A percentile compares a stretch with the other conserved stretches of the same genome.
Evolutionary conservation across 164 flowering plant species (phyloP).

Genomic region (Nymphaea thermarum): DNA sequence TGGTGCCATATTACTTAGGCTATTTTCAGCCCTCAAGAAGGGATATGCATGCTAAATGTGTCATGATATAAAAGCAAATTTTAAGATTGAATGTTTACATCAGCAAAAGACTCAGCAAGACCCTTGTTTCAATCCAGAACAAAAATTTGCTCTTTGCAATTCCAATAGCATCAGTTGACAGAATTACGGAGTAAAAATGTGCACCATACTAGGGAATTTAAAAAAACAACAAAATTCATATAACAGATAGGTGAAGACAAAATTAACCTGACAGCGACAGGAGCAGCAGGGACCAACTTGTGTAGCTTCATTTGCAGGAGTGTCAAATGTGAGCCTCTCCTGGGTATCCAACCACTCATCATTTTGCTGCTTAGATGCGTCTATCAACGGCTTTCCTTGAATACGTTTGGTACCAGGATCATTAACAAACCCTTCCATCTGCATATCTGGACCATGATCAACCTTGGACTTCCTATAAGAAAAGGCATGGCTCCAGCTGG

Average conservation of each 20-base stretch:
- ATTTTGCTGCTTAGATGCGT: conserved; percentile 15
- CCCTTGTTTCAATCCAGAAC: too few species aligned
- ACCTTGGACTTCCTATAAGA: conserved; percentile 50
- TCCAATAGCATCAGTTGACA: too few species aligned
- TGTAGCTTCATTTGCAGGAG: conserved; percentile 53
- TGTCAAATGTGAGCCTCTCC: conserved; percentile 58
- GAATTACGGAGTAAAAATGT: too few species aligned
- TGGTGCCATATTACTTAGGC: too few species aligned
- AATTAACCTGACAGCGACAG: conserved; percentile 85
- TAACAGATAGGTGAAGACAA: neutral
- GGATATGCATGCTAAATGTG: too few species aligned
- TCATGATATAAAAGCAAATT: too few species aligned
- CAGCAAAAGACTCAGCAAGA: too few species aligned
- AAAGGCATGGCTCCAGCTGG: conserved; percentile 21
- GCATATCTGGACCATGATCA: conserved; percentile 39
- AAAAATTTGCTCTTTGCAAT: too few species aligned
- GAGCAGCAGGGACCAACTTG: conserved; percentile 85
- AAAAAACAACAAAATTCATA: too few species aligned
- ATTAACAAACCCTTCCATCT: conserved; percentile 65
- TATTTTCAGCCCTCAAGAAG: too few species aligned
- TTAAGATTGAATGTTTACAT: too few species aligned
- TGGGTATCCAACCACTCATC: conserved; percentile 94
- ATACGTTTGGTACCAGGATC: conserved; percentile 21
- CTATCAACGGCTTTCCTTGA: conserved; percentile 23
- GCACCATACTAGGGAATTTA: too few species aligned